Evolutionary conservation across 2,329 filamentous ascomycete genomes (phyloP).

Genomic region (Aspergillus arachidicola): DNA sequence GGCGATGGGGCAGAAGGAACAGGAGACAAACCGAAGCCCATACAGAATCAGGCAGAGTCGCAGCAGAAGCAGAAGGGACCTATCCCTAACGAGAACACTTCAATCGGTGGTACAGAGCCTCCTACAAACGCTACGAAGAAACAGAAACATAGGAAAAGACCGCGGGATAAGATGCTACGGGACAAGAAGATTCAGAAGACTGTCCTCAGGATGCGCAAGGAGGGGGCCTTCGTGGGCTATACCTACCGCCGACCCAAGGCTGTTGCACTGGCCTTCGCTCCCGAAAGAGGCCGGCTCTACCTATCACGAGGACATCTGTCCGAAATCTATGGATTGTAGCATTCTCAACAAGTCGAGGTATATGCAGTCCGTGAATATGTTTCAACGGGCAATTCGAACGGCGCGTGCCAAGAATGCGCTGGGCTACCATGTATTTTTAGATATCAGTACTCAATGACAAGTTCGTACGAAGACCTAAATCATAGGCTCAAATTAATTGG

Average conservation of each 20-base stretch:
- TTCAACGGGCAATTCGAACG: background rate
- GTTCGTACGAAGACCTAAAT: background rate
- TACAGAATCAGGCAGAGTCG: background rate
- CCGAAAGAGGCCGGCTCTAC: slow-evolving; percentile 34
- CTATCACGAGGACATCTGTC: slow-evolving; percentile 26
- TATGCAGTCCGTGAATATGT: background rate
- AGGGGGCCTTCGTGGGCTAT: slow-evolving; percentile 85
- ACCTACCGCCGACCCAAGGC: slow-evolving; percentile 65
- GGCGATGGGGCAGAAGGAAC: slow-evolving; percentile 8
- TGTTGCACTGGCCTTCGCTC: slow-evolving; percentile 36
- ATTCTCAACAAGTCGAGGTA: background rate
- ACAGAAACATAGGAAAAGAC: slow-evolving; percentile 71
- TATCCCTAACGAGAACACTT: slow-evolving; percentile 32
- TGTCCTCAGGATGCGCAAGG: slow-evolving; percentile 80
- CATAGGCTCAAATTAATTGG: background rate
- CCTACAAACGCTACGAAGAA: slow-evolving; percentile 35
- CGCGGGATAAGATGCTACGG: slow-evolving; percentile 81
- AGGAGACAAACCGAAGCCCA: background rate
- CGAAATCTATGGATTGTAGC: slow-evolving; percentile 25
- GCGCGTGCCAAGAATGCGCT: background rate
- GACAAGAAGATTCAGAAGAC: slow-evolving; percentile 67
- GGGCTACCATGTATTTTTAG: slow-evolving; percentile 10
- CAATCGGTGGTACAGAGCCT: slow-evolving; percentile 43
- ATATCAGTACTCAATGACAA: slow-evolving; percentile 16
- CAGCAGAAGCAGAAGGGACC: slow-evolving; percentile 6